Conservation (phyloP, 176 grass and related monocot species). For the Phyllostachys edulis region DNA sequence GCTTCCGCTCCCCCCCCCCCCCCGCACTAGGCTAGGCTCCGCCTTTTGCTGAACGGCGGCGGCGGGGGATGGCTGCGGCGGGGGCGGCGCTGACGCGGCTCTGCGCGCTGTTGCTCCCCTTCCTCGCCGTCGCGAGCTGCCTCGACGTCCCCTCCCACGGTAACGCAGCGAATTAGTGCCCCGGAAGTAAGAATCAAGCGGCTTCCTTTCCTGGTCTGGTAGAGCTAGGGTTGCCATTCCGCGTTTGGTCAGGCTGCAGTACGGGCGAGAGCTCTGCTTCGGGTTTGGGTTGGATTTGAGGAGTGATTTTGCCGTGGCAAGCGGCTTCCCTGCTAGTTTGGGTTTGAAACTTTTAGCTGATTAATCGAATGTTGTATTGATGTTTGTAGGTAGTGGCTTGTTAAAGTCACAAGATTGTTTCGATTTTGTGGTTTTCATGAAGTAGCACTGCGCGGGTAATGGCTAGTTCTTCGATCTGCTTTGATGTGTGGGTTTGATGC, state of each 20-base stretch:
- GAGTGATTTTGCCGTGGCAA: neutral
- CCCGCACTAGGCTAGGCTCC: neutral
- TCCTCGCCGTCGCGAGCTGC: constrained; percentile 31
- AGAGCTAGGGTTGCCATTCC: neutral
- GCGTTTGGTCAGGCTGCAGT: neutral
- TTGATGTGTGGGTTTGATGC: neutral
- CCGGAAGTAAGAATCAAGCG: neutral
- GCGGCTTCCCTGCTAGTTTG: no score
- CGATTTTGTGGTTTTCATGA: neutral
- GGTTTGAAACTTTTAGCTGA: neutral
- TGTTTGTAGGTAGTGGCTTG: neutral
- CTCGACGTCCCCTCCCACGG: constrained; percentile 31
- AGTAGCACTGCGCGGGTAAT: neutral
- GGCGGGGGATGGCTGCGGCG: constrained; percentile 5
- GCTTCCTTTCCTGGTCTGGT: neutral
- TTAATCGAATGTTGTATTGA: no score
- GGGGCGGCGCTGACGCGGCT: neutral
- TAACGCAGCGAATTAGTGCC: neutral
- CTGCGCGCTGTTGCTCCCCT: constrained; percentile 28
- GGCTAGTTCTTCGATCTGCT: neutral
- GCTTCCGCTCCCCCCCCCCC: neutral
- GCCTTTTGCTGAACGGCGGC: neutral
- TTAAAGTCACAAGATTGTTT: neutral
- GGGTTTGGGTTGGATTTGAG: neutral
- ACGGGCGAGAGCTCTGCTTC: neutral